Evolutionary conservation across 2,329 filamentous ascomycete genomes (phyloP).

Genomic region (Hypocreales sp.): DNA sequence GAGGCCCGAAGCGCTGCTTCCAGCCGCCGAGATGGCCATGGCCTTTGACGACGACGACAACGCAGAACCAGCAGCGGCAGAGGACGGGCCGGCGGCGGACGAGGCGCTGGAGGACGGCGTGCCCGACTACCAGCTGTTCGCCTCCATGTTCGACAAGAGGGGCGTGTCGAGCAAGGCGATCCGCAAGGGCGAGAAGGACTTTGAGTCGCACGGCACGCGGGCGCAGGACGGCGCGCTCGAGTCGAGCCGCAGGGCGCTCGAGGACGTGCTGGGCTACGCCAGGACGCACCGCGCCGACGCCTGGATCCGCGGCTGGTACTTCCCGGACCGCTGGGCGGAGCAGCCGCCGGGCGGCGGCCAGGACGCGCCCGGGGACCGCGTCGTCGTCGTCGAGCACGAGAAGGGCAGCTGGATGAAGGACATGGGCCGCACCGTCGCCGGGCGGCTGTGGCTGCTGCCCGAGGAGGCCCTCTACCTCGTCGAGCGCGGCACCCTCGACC

Average conservation of each 20-base stretch:
- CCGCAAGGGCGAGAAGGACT: slow-evolving; percentile 92
- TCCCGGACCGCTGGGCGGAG: slow-evolving; percentile 40
- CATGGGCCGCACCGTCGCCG: slow-evolving; percentile 53
- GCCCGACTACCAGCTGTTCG: slow-evolving; percentile 71
- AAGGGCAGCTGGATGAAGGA: slow-evolving; percentile 57
- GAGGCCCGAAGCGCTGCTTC: too few relatives aligned
- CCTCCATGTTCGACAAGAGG: slow-evolving; percentile 33
- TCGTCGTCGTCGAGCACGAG: slow-evolving; percentile 56
- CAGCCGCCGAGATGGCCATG: slow-evolving; percentile 17
- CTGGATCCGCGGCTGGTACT: slow-evolving; percentile 58
- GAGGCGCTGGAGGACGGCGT: slow-evolving; percentile 61
- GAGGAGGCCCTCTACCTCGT: slow-evolving; percentile 86
- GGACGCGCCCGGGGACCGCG: slow-evolving; percentile 24
- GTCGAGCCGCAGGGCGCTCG: slow-evolving; percentile 74
- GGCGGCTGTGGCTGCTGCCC: slow-evolving; percentile 68
- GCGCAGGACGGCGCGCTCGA: slow-evolving; percentile 67
- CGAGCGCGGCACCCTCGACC: slow-evolving; percentile 73
- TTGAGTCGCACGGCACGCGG: slow-evolving; percentile 79
- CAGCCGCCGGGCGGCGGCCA: slow-evolving; percentile 8
- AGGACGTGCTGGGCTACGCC: slow-evolving; percentile 66
- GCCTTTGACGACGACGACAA: slow-evolving; percentile 29
- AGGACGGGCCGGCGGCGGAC: slow-evolving; percentile 23
- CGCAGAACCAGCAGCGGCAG: slow-evolving; percentile 12
- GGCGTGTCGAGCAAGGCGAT: slow-evolving; percentile 48
- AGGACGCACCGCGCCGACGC: slow-evolving; percentile 55